Base-by-base conservation (phyloP, 1,284 basidiomycete genomes). In the Cryptococcus sp. region DNA sequence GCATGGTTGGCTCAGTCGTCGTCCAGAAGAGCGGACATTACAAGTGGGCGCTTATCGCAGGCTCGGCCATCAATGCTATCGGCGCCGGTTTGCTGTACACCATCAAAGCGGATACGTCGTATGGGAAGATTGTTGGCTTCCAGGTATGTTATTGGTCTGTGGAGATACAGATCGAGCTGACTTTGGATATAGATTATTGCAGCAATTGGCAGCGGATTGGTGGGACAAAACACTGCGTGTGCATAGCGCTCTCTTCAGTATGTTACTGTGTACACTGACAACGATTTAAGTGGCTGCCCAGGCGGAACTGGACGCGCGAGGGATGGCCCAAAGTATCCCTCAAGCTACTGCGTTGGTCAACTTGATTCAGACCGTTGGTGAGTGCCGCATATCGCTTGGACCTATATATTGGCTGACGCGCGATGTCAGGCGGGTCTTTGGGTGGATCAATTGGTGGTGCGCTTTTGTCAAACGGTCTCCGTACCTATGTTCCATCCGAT, bases 11-110 rank as follows among this genome's bases (percentile, higher is more conserved):
- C 37, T 29, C 57, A 22, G 53, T 59, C 50, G 37, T 62, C 53
- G 50, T 62, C 11, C 61, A 62, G 44, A 59, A 53, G 40, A 52
- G 40, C n/a, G 61, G 57, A 6, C 46, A 53, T n/a, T 55, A 25
- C 52, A 59, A 59, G 47, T 59, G 57, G 57, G 57, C 57, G 13
- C 48, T 59, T 5, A 15, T 39, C 15, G 23, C 51, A 23, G 57
- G 57, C 15, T 37, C 53, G 23, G 46, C 52, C 19, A 26, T 55
- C 20, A 47, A 26, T 20, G 52, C 57, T 2, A 48, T 59, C 16
- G 57, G 57, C 3, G 52, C 39, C 8, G 57, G 57, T 17, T n/a
- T 59, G n/a, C 37, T 59, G 22, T 59, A 55, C 47, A 59, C 43
- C 5, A n/a, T 59, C 20, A 34, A 51, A 20, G 46, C 48, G 22